Percentiles rank a stretch among this genome's conserved stretches.
Evolutionary conservation across 106 monocot species (phyloP).

Genomic region (Dactylorhiza incarnata): DNA sequence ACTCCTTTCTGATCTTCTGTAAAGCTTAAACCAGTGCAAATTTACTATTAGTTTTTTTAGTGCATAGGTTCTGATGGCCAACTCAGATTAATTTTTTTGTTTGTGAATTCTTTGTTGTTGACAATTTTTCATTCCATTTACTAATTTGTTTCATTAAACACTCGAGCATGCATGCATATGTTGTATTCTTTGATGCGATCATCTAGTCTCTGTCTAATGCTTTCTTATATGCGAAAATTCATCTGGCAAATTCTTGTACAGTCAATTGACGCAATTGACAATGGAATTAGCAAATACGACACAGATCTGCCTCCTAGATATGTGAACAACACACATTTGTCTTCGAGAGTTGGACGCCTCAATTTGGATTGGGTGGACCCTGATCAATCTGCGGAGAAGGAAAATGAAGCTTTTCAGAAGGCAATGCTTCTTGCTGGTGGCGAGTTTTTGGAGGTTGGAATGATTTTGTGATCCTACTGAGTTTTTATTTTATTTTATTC

Average conservation of each 20-base stretch:
- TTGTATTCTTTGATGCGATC: neutral
- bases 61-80: neutral
- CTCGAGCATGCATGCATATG: neutral
- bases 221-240: neutral
- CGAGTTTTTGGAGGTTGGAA: constrained; percentile 80
- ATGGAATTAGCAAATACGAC: constrained; percentile 85
- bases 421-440: constrained; percentile 78
- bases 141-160: neutral
- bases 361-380: constrained; percentile 93
- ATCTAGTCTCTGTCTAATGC: too few species aligned
- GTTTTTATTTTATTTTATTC: neutral
- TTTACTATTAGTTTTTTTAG: neutral
- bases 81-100: neutral
- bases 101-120: neutral
- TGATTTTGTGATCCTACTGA: neutral
- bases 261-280: constrained; percentile 97
- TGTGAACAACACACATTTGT: constrained; percentile 72
- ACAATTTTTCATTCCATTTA: neutral
- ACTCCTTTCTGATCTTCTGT: constrained; percentile 2
- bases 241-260: constrained; percentile 6
- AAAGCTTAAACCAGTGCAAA: neutral
- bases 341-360: constrained; percentile 72
- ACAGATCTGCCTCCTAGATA: constrained; percentile 82
- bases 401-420: constrained; percentile 82
- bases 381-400: constrained; percentile 84